Percentiles rank a stretch among this genome's conserved stretches.
These are phyloP conservation scores for Bolboschoenus planiculmis DNA, from an alignment of 176 grass and related monocot genomes.

Conservation along the genomic window DNA sequence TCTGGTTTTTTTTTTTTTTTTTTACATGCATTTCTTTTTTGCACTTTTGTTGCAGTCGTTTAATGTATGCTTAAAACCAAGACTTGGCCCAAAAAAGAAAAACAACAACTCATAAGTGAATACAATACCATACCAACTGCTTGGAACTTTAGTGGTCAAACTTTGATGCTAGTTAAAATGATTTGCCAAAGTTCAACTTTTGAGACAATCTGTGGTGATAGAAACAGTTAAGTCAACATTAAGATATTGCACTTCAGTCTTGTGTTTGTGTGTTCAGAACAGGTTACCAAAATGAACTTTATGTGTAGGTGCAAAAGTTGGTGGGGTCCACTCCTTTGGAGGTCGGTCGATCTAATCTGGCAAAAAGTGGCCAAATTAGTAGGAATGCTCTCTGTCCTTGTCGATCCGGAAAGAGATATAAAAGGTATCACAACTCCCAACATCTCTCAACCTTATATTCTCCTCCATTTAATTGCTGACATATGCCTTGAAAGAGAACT, in stretches of 20 bases:
- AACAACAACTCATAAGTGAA: neutral
- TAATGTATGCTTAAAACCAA: neutral
- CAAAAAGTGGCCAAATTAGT: slow-evolving; percentile 81
- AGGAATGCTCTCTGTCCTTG: slow-evolving; percentile 85
- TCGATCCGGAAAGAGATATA: slow-evolving; percentile 80
- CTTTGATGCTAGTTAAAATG: neutral
- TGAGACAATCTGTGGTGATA: neutral
- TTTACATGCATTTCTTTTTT: neutral
- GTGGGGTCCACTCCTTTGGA: slow-evolving; percentile 74
- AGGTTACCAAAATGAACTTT: neutral
- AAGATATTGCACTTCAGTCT: neutral
- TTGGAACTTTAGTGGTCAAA: neutral
- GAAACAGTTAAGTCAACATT: neutral
- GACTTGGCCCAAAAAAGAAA: neutral
- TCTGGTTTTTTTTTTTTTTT: neutral
- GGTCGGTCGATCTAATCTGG: slow-evolving; percentile 46
- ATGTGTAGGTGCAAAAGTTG: slow-evolving; percentile 70
- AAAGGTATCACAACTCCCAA: slow-evolving; percentile 42
- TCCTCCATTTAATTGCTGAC: neutral
- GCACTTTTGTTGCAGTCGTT: neutral
- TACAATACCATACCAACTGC: neutral
- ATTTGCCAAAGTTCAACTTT: neutral
- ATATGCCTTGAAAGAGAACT: neutral
- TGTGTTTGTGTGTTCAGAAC: neutral
- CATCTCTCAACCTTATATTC: neutral